Evolutionary conservation across 2,329 filamentous ascomycete genomes (phyloP).

Genomic region (Bipolaris oryzae): DNA sequence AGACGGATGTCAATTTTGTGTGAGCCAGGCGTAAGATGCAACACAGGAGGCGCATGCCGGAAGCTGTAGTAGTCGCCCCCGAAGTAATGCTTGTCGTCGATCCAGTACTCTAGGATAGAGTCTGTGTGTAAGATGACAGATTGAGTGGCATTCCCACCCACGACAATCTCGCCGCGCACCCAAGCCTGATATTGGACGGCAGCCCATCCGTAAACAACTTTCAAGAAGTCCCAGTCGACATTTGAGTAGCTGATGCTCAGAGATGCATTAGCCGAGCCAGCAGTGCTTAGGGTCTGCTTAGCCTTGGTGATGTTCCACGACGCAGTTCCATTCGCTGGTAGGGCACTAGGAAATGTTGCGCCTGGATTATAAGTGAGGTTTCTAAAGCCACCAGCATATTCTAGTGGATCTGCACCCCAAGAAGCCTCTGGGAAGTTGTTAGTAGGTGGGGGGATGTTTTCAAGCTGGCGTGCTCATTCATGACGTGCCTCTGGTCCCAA

Average conservation of each 20-base stretch:
- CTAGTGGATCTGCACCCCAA: slow-evolving; percentile 65
- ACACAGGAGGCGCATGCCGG: slow-evolving; percentile 56
- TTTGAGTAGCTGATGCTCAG: slow-evolving; percentile 56
- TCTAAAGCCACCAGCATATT: slow-evolving; percentile 60
- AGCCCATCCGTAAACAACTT: slow-evolving; percentile 64
- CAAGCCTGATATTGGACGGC: slow-evolving; percentile 65
- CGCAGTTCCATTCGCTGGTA: slow-evolving; percentile 58
- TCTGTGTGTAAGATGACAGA: slow-evolving; percentile 55
- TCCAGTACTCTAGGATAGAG: slow-evolving; percentile 59
- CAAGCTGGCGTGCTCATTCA: background rate
- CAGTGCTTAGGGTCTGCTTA: slow-evolving; percentile 32
- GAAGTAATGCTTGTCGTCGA: slow-evolving; percentile 60
- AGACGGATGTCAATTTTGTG: slow-evolving; percentile 61
- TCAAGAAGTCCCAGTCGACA: slow-evolving; percentile 61
- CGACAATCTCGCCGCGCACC: slow-evolving; percentile 57
- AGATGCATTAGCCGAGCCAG: slow-evolving; percentile 43
- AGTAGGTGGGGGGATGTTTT: slow-evolving; percentile 11
- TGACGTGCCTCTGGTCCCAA: slow-evolving; percentile 62
- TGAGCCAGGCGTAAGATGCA: slow-evolving; percentile 56
- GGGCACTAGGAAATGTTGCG: slow-evolving; percentile 56
- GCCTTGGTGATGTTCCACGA: slow-evolving; percentile 54
- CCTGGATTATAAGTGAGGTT: slow-evolving; percentile 52
- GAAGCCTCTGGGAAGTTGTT: slow-evolving; percentile 54
- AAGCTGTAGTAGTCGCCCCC: slow-evolving; percentile 64
- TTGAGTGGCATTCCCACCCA: slow-evolving; percentile 44